Evolutionary conservation across 75 land plant genomes (phyloP), one percentile per base, ranked within the genome.

Genomic region (Chamaecyparis obtusa): DNA sequence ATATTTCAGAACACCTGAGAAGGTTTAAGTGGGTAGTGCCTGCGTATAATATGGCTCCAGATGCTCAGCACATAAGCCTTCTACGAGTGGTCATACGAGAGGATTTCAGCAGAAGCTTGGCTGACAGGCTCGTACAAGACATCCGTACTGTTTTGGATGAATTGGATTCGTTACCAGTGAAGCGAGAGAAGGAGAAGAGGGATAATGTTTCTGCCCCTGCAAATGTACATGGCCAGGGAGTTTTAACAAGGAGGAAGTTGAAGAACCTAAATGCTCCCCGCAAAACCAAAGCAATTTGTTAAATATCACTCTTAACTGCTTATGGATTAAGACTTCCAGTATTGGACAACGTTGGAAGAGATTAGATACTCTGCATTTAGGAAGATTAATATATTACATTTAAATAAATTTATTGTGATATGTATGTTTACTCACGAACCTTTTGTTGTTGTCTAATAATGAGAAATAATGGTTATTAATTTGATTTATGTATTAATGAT

Each of bases 31-130:
- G 94, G 94, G 92, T 87, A 2, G 91, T 93, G 4, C 94, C 94
- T 27, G 94, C 93, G 8, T 92, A 92, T 87, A 92, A 91, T 39
- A 92, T 93, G 94, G 88, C 94, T 15, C 91, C 93, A 21, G 82
- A 93, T 80, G 90, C 90, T 2, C 83, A 93, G 80, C 74, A 88
- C 71, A 44, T 93, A 21, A 83, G 85, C 4, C 90, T 93, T 32
- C 86, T 93, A 11, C 90, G 94, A 7, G 93, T 93, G 21, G 94
- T 93, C 9, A 71, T 93, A 69, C 77, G 94, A 5, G 94, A 92
- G 24, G 94, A 92, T 41, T 93, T 93, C 88, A 89, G 90, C 89
- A 39, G 92, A 10, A 83, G 86, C 10, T 51, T 93, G 44, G 93
- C 89, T 0, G 94, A 92, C 37, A 49, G 92, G 6, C 80, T 93